Evolutionary conservation across 129 eudicot genomes (phyloP).

Genomic region (Chrysanthemum makinoi): DNA sequence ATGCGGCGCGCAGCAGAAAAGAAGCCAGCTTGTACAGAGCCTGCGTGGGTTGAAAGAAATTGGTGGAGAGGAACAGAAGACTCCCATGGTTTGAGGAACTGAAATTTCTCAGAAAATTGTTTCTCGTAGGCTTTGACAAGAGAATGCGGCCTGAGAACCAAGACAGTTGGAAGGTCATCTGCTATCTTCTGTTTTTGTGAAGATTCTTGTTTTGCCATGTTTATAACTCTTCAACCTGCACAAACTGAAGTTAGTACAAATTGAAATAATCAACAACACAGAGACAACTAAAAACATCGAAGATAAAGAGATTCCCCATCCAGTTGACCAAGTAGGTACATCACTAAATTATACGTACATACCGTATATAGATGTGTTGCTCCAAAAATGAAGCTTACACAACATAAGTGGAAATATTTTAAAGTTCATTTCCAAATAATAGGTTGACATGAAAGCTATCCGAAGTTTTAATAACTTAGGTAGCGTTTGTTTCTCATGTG

Average conservation of each 20-base stretch:
- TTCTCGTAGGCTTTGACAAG: conserved; percentile 23
- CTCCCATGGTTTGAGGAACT: conserved; percentile 38
- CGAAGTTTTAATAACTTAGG: no score
- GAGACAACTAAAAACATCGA: neutral
- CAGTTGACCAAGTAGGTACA: neutral
- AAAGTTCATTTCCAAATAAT: no score
- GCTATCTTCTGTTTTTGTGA: conserved; percentile 10
- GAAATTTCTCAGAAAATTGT: conserved; percentile 35
- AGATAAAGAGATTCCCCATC: neutral
- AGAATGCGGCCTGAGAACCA: conserved; percentile 33
- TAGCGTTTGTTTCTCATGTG: no score
- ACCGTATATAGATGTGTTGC: neutral
- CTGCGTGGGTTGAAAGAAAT: conserved; percentile 34
- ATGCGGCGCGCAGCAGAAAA: conserved; percentile 15
- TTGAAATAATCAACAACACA: neutral
- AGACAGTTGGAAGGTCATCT: conserved; percentile 23
- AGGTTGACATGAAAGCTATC: no score
- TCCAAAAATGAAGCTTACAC: no score
- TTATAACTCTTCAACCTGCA: conserved; percentile 23
- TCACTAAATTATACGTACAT: neutral
- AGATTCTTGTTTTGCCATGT: conserved; percentile 15
- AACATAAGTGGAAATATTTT: no score
- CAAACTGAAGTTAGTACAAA: neutral
- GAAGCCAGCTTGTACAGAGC: conserved; percentile 33
- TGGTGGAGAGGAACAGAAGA: conserved; percentile 39